Evolutionary conservation across 2,329 filamentous ascomycete species (phyloP).

Genomic region (Fusarium phyllophilum): DNA sequence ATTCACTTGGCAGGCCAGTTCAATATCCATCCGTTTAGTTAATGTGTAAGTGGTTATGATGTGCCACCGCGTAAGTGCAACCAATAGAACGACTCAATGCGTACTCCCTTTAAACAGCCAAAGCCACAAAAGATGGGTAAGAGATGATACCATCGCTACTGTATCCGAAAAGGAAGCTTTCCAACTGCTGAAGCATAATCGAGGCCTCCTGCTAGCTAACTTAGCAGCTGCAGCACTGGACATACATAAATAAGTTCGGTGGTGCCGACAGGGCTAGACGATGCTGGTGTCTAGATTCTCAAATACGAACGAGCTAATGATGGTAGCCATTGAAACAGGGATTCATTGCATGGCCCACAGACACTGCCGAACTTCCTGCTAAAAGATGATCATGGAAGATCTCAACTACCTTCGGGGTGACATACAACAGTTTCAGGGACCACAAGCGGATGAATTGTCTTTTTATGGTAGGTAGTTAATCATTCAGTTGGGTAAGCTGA

Average conservation of each 20-base stretch:
- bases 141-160: background rate
- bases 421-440: background rate
- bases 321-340: background rate
- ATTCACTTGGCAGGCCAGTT: background rate
- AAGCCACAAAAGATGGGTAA: background rate
- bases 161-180: background rate
- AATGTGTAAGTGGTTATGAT: background rate
- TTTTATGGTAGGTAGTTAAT: background rate
- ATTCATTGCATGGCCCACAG: background rate
- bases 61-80: background rate
- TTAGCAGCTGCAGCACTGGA: background rate
- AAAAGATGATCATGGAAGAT: background rate
- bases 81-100: background rate
- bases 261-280: background rate
- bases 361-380: background rate
- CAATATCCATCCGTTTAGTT: background rate
- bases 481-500: background rate
- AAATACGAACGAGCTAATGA: slow-evolving; percentile 11
- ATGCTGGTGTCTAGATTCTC: background rate
- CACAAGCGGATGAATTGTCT: background rate
- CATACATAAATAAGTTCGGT: slow-evolving; percentile 2
- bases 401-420: background rate
- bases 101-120: background rate
- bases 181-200: background rate
- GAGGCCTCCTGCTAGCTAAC: background rate